Evolutionary conservation across 2,329 filamentous ascomycete species (phyloP).

Genomic region (Lachnum nothofagi): DNA sequence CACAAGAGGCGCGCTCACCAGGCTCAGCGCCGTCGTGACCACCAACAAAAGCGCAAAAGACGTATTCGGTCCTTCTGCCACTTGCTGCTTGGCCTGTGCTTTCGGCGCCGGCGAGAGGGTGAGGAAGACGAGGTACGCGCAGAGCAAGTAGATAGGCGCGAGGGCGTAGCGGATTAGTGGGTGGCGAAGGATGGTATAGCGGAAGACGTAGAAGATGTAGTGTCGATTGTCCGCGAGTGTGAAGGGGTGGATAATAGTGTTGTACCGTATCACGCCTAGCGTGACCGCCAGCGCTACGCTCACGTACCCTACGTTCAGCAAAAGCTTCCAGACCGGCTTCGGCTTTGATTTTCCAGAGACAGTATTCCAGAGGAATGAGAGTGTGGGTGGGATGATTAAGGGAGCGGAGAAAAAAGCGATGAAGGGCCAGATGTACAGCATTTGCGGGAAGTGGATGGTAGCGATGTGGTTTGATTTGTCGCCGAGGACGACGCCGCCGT

Average conservation of each 20-base stretch:
- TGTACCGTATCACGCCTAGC: conserved; percentile 59
- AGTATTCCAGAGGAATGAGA: conserved; percentile 33
- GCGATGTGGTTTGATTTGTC: conserved; percentile 94
- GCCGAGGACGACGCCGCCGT: conserved; percentile 85
- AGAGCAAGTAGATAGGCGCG: conserved; percentile 64
- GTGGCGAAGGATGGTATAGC: conserved; percentile 68
- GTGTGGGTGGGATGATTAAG: conserved; percentile 52
- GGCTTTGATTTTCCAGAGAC: too few relatives aligned
- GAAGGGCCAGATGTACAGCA: conserved; percentile 93
- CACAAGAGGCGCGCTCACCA: conserved; percentile 84
- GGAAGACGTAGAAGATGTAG: conserved; percentile 95
- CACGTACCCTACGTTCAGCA: conserved; percentile 6
- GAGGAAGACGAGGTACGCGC: conserved; percentile 63
- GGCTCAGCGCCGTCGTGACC: conserved; percentile 66
- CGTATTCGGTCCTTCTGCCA: conserved; percentile 33
- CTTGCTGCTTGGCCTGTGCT: background rate
- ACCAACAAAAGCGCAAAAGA: conserved; percentile 56
- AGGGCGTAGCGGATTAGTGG: conserved; percentile 60
- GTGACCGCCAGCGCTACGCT: conserved; percentile 28
- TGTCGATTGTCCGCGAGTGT: conserved; percentile 94
- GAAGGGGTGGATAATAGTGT: conserved; percentile 93
- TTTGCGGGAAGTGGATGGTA: conserved; percentile 81
- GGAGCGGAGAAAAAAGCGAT: conserved; percentile 86
- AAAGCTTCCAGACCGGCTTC: conserved; percentile 16
- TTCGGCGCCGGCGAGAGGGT: conserved; percentile 47